These are phyloP conservation scores for Solanum aculeatissimum DNA, from an alignment of 305 asterid genomes.

Conservation along the genomic window DNA sequence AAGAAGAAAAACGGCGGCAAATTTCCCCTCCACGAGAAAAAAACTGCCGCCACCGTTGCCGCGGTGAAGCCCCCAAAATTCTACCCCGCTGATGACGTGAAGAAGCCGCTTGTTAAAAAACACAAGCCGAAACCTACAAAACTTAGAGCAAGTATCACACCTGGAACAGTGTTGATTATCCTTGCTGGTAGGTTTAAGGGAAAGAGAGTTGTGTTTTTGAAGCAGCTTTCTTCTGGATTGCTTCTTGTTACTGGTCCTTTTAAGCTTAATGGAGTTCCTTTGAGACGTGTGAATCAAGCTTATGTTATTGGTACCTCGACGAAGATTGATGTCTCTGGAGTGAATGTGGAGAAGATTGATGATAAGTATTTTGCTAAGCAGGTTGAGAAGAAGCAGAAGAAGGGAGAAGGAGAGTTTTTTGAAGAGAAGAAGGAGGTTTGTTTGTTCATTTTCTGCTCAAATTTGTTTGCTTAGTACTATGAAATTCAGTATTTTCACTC, in stretches of 20 bases:
- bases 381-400: slow-evolving; percentile 46
- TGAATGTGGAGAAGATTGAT: slow-evolving; percentile 37
- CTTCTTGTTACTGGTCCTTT: slow-evolving; percentile 48
- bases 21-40: slow-evolving; percentile 16
- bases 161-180: slow-evolving; percentile 60
- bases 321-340: slow-evolving; percentile 19
- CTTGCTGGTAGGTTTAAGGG: slow-evolving; percentile 66
- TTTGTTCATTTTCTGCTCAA: background rate
- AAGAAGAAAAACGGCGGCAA: slow-evolving; percentile 30
- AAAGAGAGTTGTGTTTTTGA: slow-evolving; percentile 60
- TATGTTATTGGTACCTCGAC: slow-evolving; percentile 43
- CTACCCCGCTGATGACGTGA: slow-evolving; percentile 3
- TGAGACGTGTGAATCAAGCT: slow-evolving; percentile 7
- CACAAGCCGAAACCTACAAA: slow-evolving; percentile 8
- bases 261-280: slow-evolving; percentile 4
- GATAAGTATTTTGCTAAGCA: slow-evolving; percentile 52
- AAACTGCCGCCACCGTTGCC: background rate
- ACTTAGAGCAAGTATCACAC: slow-evolving; percentile 41
- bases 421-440: slow-evolving; percentile 38
- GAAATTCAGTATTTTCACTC: background rate
- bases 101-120: background rate
- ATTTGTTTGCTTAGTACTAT: background rate
- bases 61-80: background rate
- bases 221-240: slow-evolving; percentile 59
- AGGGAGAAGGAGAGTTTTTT: slow-evolving; percentile 50